These are phyloP conservation scores for Xylariaceae sp. DNA, from an alignment of 2,329 filamentous ascomycete genomes.

Conservation along the genomic window DNA sequence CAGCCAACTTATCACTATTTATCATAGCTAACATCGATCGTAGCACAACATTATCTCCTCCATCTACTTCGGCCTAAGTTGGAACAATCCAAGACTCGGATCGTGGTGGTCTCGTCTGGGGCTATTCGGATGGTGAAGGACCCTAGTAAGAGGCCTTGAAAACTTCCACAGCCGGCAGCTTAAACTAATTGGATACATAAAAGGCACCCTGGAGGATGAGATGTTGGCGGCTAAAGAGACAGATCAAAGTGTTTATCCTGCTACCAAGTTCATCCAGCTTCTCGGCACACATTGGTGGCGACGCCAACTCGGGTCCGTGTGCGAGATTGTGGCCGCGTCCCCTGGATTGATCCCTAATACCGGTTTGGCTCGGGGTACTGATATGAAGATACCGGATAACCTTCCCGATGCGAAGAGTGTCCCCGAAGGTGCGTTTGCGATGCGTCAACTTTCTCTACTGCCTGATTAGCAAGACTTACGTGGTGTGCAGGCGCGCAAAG, in stretches of 20 bases:
- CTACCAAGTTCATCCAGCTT: slow-evolving; percentile 58
- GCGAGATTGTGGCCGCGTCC: slow-evolving; percentile 57
- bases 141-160: slow-evolving; percentile 39
- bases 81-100: slow-evolving; percentile 51
- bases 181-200: slow-evolving; percentile 7
- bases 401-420: slow-evolving; percentile 56
- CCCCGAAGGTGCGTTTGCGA: slow-evolving; percentile 47
- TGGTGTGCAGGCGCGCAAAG: slow-evolving; percentile 49
- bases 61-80: slow-evolving; percentile 57
- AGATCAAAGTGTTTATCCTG: slow-evolving; percentile 44
- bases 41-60: slow-evolving; percentile 60
- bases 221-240: slow-evolving; percentile 46
- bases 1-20: not conserved
- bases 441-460: not conserved
- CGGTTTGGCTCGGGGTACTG: slow-evolving; percentile 44
- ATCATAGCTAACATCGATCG: slow-evolving; percentile 8
- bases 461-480: not conserved
- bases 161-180: not conserved
- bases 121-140: slow-evolving; percentile 50
- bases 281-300: slow-evolving; percentile 63
- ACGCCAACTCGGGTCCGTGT: slow-evolving; percentile 52
- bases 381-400: slow-evolving; percentile 37
- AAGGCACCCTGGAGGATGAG: slow-evolving; percentile 36
- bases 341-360: slow-evolving; percentile 59
- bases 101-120: slow-evolving; percentile 59